Evolutionary conservation across 768 basidiomycete genomes (phyloP).

Genomic region (Boletus sp.): DNA sequence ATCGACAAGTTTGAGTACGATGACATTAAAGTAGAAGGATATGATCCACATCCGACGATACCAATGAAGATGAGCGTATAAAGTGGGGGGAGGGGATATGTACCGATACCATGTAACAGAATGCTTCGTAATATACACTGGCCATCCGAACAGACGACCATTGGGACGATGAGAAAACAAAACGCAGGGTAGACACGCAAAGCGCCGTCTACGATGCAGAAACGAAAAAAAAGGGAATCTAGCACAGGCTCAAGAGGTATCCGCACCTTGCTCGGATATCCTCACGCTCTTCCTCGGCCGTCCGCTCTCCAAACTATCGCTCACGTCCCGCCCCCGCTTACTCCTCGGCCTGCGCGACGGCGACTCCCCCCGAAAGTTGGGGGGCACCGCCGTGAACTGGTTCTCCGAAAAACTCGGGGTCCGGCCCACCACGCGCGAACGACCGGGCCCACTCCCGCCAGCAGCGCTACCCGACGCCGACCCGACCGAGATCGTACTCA

Average conservation of each 20-base stretch:
- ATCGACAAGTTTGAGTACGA: conserved; percentile 79
- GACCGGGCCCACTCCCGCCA: background rate
- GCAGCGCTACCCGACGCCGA: background rate
- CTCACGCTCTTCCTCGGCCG: conserved; percentile 25
- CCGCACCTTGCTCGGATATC: conserved; percentile 1
- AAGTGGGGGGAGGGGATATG: background rate
- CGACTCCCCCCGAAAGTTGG: conserved; percentile 31
- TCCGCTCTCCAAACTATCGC: conserved; percentile 11
- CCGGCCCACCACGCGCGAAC: conserved; percentile 22
- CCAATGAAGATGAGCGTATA: conserved; percentile 97
- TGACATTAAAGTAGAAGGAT: conserved; percentile 88
- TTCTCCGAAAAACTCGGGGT: conserved; percentile 39
- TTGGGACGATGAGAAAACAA: background rate
- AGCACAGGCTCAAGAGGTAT: background rate
- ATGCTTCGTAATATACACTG: background rate
- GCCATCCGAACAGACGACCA: background rate
- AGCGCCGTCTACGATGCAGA: background rate
- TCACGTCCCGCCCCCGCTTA: conserved; percentile 24
- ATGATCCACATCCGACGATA: conserved; percentile 79
- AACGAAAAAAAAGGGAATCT: background rate
- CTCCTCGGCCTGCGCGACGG: conserved; percentile 30
- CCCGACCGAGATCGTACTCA: conserved; percentile 10
- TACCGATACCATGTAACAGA: conserved; percentile 5
- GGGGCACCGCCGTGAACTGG: conserved; percentile 47
- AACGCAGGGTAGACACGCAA: background rate